phyloP scores from a whole-genome alignment of 2,329 filamentous ascomycete genomes.

The Emmonsiellopsis sp. region DNA sequence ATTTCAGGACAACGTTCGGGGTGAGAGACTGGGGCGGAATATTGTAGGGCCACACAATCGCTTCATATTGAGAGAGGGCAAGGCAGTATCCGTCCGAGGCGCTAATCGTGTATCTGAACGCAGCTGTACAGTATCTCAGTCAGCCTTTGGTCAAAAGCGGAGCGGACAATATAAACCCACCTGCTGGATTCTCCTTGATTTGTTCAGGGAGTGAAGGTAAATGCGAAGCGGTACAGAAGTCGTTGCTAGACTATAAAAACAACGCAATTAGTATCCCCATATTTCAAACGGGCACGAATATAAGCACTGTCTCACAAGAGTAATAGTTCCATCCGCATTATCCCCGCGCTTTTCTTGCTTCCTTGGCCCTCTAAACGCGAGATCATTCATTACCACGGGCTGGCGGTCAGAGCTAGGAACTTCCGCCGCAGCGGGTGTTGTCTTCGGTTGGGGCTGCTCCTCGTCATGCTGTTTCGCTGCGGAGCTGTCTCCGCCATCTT shows the following conservation, averaged over 20 bases:
- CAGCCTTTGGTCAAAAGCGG: slow-evolving; percentile 7
- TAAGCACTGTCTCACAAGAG: slow-evolving; percentile 23
- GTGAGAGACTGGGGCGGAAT: slow-evolving; percentile 25
- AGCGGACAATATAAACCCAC: slow-evolving; percentile 31
- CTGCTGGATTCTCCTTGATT: slow-evolving; percentile 56
- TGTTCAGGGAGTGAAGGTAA: slow-evolving; percentile 73
- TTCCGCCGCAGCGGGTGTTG: neutral
- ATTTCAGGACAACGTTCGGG: slow-evolving; percentile 65
- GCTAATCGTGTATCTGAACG: slow-evolving; percentile 57
- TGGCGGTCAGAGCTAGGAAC: neutral
- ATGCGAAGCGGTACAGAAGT: slow-evolving; percentile 76
- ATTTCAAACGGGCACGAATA: neutral
- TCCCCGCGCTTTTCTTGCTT: slow-evolving; percentile 25
- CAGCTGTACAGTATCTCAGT: slow-evolving; percentile 34
- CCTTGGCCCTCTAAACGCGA: slow-evolving; percentile 30
- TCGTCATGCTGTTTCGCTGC: slow-evolving; percentile 4
- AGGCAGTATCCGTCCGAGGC: slow-evolving; percentile 65
- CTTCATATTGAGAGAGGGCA: slow-evolving; percentile 69
- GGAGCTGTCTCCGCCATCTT: slow-evolving; percentile 23
- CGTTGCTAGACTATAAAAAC: slow-evolving; percentile 61
- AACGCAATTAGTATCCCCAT: slow-evolving; percentile 8
- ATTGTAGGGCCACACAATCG: slow-evolving; percentile 84
- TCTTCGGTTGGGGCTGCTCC: neutral
- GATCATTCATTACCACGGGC: slow-evolving; percentile 14
- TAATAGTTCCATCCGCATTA: slow-evolving; percentile 24